Evolutionary conservation across 2,329 filamentous ascomycete species (phyloP).

Genomic region (Emmonsiellopsis sp.): DNA sequence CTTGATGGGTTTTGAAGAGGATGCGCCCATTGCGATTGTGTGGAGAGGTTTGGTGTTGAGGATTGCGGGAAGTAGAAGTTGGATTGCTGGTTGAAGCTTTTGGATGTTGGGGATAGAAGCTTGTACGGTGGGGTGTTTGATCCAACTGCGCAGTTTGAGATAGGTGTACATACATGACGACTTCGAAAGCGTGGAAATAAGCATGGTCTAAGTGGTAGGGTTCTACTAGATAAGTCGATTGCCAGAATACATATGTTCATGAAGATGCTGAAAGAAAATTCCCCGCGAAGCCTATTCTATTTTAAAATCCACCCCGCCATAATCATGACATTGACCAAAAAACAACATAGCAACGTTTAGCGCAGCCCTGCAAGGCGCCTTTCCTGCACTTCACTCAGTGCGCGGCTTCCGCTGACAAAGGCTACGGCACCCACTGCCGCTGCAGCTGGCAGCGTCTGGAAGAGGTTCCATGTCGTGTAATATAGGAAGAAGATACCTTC

Average conservation of each 20-base stretch:
- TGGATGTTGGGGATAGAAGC: not conserved
- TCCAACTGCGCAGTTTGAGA: no score
- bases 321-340: not conserved
- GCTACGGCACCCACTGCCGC: slow-evolving; percentile 59
- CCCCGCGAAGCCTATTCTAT: not conserved
- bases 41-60: not conserved
- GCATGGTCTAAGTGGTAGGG: not conserved
- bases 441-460: slow-evolving; percentile 73
- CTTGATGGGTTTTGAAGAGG: slow-evolving; percentile 47
- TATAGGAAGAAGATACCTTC: slow-evolving; percentile 93
- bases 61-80: not conserved
- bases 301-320: not conserved
- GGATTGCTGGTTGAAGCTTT: not conserved
- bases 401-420: slow-evolving; percentile 80
- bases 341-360: slow-evolving; percentile 26
- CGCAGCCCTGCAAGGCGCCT: slow-evolving; percentile 66
- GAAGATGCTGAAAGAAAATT: not conserved
- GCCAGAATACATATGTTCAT: not conserved
- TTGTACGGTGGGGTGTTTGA: not conserved
- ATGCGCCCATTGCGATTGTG: slow-evolving; percentile 43
- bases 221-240: not conserved
- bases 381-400: slow-evolving; percentile 85
- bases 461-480: slow-evolving; percentile 85
- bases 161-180: no score
- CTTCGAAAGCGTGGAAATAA: not conserved